Evolutionary conservation across 1,284 basidiomycete species (phyloP).

Genomic region (Rhodotorula mucilaginosa): DNA sequence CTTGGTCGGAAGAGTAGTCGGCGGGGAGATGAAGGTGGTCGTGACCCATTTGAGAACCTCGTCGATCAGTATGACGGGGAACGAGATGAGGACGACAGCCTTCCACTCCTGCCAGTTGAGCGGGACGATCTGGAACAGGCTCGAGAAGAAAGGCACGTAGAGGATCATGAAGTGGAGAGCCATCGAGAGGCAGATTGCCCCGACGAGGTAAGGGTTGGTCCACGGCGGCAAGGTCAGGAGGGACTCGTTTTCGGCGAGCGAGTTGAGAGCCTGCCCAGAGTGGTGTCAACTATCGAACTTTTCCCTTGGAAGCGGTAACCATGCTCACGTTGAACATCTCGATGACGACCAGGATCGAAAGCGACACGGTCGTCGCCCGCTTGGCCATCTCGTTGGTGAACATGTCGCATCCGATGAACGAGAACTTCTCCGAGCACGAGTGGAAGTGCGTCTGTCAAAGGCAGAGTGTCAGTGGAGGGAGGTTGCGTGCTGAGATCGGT

Average conservation of each 20-base stretch:
- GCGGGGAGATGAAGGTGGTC: slow-evolving; percentile 24
- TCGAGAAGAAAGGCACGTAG: slow-evolving; percentile 88
- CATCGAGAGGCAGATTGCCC: slow-evolving; percentile 84
- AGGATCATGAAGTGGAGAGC: slow-evolving; percentile 87
- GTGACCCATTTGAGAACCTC: slow-evolving; percentile 84
- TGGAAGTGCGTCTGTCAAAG: slow-evolving; percentile 81
- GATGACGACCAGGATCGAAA: slow-evolving; percentile 87
- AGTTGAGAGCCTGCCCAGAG: slow-evolving; percentile 58
- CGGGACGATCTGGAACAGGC: slow-evolving; percentile 80
- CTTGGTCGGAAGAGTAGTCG: background rate
- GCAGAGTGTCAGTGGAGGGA: background rate
- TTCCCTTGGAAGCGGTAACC: too few relatives aligned
- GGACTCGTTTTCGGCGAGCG: slow-evolving; percentile 95
- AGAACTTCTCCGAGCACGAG: slow-evolving; percentile 75
- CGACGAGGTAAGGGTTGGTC: slow-evolving; percentile 90
- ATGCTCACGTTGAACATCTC: slow-evolving; percentile 89
- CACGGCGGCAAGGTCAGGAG: slow-evolving; percentile 82
- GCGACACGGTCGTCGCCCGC: slow-evolving; percentile 89
- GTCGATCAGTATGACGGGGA: slow-evolving; percentile 85
- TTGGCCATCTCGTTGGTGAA: slow-evolving; percentile 80
- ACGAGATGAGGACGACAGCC: slow-evolving; percentile 84
- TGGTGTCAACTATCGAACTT: background rate
- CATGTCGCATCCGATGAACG: slow-evolving; percentile 88
- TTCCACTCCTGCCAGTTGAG: slow-evolving; percentile 92
- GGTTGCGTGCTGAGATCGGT: background rate